Evolutionary conservation across 139 green algal species (phyloP), one percentile per base, ranked within the genome.

Genomic region (Tetradesmus obliquus): DNA sequence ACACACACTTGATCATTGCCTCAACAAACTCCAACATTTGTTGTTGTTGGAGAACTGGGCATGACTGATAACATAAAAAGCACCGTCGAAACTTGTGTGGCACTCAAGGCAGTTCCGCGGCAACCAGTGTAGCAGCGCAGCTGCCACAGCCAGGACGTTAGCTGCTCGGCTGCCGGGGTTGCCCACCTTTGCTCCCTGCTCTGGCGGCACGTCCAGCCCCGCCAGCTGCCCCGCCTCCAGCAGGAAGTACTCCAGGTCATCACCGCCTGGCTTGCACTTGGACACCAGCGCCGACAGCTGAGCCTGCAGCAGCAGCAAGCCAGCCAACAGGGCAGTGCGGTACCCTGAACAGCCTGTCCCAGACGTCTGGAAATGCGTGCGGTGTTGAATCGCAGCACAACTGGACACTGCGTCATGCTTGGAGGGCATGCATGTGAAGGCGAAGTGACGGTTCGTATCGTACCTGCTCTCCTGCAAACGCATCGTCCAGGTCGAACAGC

Each of bases 401-500:
- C 1, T 45, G 74, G 7, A 82, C 74, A 19, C 12, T 10, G 45
- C 13, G 45, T 22, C 74, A 82, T 53, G 74, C 74, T n/a, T 82
- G 74, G 45, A 0, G 32, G 32, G 32, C 32, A 0, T 45, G 32
- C 32, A 45, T 45, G 32, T 45, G 32, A 45, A 0, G 32, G 0
- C 32, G 32, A 45, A 45, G 32, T 45, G 32, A 1, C 0, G 32
- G 32, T 45, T 45, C 0, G 32, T 45, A 45, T 45, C 93, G 80
- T 55, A 97, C 95, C 87, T 95, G 92, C 81, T 97, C 93, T 86
- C 91, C 94, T 17, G 95, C 96, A 92, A 99, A 97, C 84, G 91
- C 92, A 79, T 98, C 97, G 82, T 99, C 97, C 60, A 99, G 92
- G 91, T 99, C 97, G 82, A 98, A 99, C 72, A 98, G 96, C 93